Evolutionary conservation across 192 early-diverging fungal species (phyloP).

Genomic region (Coemansia sp.): DNA sequence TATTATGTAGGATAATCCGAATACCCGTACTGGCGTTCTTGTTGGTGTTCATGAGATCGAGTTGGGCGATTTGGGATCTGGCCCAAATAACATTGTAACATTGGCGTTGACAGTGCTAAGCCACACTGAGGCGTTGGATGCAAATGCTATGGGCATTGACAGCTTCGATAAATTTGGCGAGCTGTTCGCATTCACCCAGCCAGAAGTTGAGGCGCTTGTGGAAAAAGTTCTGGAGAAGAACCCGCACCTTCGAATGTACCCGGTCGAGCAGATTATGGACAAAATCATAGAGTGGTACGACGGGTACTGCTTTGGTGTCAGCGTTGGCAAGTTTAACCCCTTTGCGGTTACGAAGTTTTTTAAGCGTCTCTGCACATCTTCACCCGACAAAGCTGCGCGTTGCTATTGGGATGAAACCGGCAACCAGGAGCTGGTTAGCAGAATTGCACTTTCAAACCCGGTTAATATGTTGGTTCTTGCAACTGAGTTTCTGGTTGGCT

Average conservation of each 20-base stretch:
- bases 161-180: background rate
- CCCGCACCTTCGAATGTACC: background rate
- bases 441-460: background rate
- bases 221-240: background rate
- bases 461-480: background rate
- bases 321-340: too few species aligned
- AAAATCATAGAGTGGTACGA: conserved; percentile 10
- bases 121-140: too few species aligned
- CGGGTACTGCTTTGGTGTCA: conserved; percentile 1
- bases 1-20: background rate
- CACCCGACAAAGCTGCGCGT: conserved; percentile 1
- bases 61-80: background rate
- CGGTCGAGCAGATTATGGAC: background rate
- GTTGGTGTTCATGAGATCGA: conserved; percentile 8
- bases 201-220: background rate
- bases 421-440: background rate
- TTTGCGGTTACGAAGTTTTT: background rate
- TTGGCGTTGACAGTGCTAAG: too few species aligned
- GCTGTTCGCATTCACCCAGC: background rate
- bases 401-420: background rate
- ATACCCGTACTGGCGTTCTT: conserved; percentile 11
- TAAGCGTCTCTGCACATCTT: background rate
- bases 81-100: conserved; percentile 14
- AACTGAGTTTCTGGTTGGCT: background rate
- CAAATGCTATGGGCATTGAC: too few species aligned